These are phyloP conservation scores for Leishmania martiniquensis DNA, from an alignment of 208 protist species.

Conservation along the genomic window DNA sequence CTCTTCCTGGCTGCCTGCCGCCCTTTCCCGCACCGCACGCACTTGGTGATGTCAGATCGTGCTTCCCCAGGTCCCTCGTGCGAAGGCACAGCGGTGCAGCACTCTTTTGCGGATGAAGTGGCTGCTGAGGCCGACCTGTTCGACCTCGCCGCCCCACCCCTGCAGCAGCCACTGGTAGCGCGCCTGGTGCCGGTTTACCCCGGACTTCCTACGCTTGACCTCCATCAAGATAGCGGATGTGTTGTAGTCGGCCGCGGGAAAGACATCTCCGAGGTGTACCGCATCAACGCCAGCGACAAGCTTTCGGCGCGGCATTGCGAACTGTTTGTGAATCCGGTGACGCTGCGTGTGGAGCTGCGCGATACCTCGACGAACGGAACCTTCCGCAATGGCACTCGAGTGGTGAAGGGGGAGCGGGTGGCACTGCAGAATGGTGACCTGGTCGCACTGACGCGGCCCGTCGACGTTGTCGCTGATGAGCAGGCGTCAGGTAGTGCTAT, in stretches of 20 bases:
- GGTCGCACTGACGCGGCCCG: slow-evolving; percentile 47
- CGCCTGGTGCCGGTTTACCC: slow-evolving; percentile 59
- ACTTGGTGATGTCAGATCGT: not conserved
- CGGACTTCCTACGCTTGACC: slow-evolving; percentile 19
- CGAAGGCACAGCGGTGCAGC: slow-evolving; percentile 15
- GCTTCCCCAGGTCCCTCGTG: not conserved
- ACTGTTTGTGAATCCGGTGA: slow-evolving; percentile 60
- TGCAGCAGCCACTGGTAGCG: slow-evolving; percentile 69
- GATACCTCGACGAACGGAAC: slow-evolving; percentile 86
- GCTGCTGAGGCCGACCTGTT: slow-evolving; percentile 66
- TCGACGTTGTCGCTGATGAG: not conserved
- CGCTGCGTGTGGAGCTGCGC: slow-evolving; percentile 47
- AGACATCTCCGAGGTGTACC: slow-evolving; percentile 60
- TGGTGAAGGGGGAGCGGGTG: slow-evolving; percentile 41
- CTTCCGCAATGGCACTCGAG: slow-evolving; percentile 68
- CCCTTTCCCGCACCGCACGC: not conserved
- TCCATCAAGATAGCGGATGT: slow-evolving; percentile 47
- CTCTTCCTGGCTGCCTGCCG: not conserved
- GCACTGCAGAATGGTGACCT: slow-evolving; percentile 60
- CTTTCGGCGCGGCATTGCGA: slow-evolving; percentile 81
- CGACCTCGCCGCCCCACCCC: slow-evolving; percentile 69
- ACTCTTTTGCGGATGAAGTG: slow-evolving; percentile 17
- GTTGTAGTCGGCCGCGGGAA: slow-evolving; percentile 73
- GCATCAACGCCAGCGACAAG: slow-evolving; percentile 49
- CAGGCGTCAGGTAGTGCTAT: not conserved